Evolutionary conservation across 1,284 basidiomycete genomes (phyloP), one percentile per base, ranked within the genome.

Genomic region (Boletus semigastroideus): DNA sequence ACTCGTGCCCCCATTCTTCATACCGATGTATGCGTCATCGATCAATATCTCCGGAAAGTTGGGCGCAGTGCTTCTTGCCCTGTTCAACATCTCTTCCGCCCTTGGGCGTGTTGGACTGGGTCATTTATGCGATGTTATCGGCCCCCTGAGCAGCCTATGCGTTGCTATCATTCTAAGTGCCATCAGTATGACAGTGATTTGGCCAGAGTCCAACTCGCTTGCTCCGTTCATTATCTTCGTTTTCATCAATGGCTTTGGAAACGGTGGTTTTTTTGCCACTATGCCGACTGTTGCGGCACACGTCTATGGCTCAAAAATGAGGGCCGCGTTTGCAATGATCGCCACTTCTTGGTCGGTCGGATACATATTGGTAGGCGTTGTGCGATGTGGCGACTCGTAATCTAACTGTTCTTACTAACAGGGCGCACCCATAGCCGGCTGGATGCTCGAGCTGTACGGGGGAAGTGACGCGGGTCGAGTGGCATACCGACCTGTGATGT

Each of bases 401-500:
- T 41, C 36, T 46, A 39, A 54, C 30, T 4, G 6, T 28, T 9
- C 30, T 30, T 12, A 5, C 4, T 22, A 4, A 22, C 31, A 61
- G 56, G 58, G 61, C 1, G 51, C 59, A 10, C 61, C 61, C 27
- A 28, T 48, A 11, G 70, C 68, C 0, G 63, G 67, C 5, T 72
- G 64, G 55, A 55, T 70, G n/a, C 57, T 73, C 5, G 55, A 66
- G 16, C 54, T 52, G 0, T 61, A 66, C 19, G 46, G 65, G 64
- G 65, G 62, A 20, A 59, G 52, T 9, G 49, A 53, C 19, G 51
- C 62, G 4, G 57, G 65, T 7, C 57, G 56, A 7, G 48, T 48
- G 11, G 65, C 69, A 44, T 57, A 64, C 27, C 55, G 56, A 19
- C 65, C 65, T 17, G 70, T 62, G 16, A 71, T 70, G 56, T 72